Evolutionary conservation across 2,329 filamentous ascomycete genomes (phyloP).

Genomic region (Exophiala aquamarina): DNA sequence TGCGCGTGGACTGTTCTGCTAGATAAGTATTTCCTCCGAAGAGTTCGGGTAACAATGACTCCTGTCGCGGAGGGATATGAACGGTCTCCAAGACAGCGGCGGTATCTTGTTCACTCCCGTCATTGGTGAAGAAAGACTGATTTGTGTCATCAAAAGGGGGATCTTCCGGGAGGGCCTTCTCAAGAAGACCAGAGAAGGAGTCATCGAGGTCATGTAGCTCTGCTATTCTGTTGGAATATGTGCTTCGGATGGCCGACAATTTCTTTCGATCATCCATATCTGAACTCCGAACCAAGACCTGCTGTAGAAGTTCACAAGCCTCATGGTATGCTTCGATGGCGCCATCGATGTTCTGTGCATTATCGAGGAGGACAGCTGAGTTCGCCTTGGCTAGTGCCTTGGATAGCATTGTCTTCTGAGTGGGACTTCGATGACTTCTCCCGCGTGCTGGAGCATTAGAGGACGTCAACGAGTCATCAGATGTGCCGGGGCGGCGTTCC

Average conservation of each 20-base stretch:
- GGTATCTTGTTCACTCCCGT: constrained; percentile 31
- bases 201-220: constrained; percentile 73
- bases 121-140: constrained; percentile 18
- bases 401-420: constrained; percentile 95
- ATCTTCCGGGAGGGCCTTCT: constrained; percentile 75
- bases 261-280: constrained; percentile 87
- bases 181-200: constrained; percentile 50
- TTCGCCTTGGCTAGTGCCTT: constrained; percentile 93
- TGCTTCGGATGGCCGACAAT: constrained; percentile 86
- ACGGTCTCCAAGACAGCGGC: constrained; percentile 21
- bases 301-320: constrained; percentile 81
- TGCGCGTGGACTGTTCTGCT: constrained; percentile 20
- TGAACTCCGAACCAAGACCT: constrained; percentile 81
- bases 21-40: constrained; percentile 24
- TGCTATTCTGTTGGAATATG: constrained; percentile 85
- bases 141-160: constrained; percentile 62
- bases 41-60: constrained; percentile 27
- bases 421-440: constrained; percentile 51
- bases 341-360: constrained; percentile 90
- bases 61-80: constrained; percentile 27
- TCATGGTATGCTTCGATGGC: constrained; percentile 88
- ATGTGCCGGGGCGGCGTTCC: constrained; percentile 8
- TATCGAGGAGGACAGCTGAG: constrained; percentile 90
- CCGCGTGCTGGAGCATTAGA: constrained; percentile 27
- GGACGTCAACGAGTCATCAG: constrained; percentile 1